A percentile compares a stretch with the other conserved stretches of the same genome.
These are phyloP conservation scores for Candida freyschussii DNA, from an alignment of 1,139 yeast genomes.

Conservation along the genomic window DNA sequence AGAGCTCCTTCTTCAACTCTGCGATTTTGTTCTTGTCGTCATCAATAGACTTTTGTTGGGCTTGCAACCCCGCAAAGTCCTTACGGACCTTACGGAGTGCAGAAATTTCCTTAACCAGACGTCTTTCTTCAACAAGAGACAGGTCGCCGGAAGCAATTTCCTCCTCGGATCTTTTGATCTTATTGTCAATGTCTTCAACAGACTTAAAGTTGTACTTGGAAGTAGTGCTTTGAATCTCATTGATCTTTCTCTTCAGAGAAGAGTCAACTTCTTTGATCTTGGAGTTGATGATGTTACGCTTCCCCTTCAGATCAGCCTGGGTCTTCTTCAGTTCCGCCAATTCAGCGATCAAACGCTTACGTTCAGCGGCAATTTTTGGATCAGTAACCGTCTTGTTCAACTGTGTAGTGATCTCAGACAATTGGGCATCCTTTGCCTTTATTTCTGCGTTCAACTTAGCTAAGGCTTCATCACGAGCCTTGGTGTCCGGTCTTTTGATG, in stretches of 20 bases:
- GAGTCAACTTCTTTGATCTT: slow-evolving; percentile 71
- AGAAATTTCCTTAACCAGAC: slow-evolving; percentile 79
- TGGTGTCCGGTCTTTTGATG: slow-evolving; percentile 75
- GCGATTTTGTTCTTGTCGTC: slow-evolving; percentile 72
- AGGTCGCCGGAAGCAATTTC: slow-evolving; percentile 75
- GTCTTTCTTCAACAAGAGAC: slow-evolving; percentile 89
- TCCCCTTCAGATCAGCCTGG: slow-evolving; percentile 67
- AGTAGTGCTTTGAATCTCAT: slow-evolving; percentile 62
- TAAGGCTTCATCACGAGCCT: slow-evolving; percentile 50
- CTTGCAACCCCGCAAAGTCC: slow-evolving; percentile 71
- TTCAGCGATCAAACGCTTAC: slow-evolving; percentile 61
- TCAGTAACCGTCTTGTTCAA: slow-evolving; percentile 36
- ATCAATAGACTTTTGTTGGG: slow-evolving; percentile 76
- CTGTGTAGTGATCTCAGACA: slow-evolving; percentile 29
- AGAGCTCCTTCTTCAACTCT: slow-evolving; percentile 66
- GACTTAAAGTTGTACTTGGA: slow-evolving; percentile 66
- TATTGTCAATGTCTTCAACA: slow-evolving; percentile 73
- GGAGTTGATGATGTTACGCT: slow-evolving; percentile 64
- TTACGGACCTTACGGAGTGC: slow-evolving; percentile 76
- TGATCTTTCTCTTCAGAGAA: slow-evolving; percentile 68
- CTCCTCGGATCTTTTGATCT: slow-evolving; percentile 66
- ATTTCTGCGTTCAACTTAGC: slow-evolving; percentile 61
- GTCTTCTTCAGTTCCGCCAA: slow-evolving; percentile 59
- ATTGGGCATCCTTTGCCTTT: slow-evolving; percentile 56
- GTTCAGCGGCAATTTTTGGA: slow-evolving; percentile 41